phyloP scores from a whole-genome alignment of 768 basidiomycete genomes.

The Mycena vulgaris region DNA sequence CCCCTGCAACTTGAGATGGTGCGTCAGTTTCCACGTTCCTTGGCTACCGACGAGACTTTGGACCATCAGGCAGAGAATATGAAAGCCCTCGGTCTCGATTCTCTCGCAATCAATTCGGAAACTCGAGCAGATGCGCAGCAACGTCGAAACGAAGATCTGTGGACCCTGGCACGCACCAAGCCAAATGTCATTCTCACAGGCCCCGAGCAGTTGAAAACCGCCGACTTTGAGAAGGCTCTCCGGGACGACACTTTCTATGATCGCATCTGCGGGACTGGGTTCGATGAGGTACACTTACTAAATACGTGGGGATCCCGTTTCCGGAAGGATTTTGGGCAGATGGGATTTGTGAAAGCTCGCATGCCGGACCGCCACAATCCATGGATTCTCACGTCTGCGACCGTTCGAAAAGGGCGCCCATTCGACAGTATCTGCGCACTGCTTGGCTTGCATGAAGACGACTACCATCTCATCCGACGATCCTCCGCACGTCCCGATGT shows the following conservation, averaged over 20 bases:
- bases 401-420: slow-evolving; percentile 22
- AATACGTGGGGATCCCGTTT: slow-evolving; percentile 34
- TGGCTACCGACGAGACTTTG: too few relatives aligned
- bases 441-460: slow-evolving; percentile 18
- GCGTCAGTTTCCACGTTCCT: too few relatives aligned
- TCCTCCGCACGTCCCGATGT: slow-evolving; percentile 33
- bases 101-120: too few relatives aligned
- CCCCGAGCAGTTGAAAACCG: slow-evolving; percentile 32
- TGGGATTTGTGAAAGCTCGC: slow-evolving; percentile 30
- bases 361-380: background rate
- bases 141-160: slow-evolving; percentile 22
- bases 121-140: background rate
- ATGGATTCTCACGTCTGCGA: slow-evolving; percentile 34
- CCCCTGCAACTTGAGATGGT: slow-evolving; percentile 42
- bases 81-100: too few relatives aligned
- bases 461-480: slow-evolving; percentile 24
- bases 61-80: too few relatives aligned
- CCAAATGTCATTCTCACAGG: slow-evolving; percentile 27
- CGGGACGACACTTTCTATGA: slow-evolving; percentile 22
- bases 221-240: slow-evolving; percentile 29
- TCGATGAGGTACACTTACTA: slow-evolving; percentile 39
- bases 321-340: slow-evolving; percentile 33
- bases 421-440: slow-evolving; percentile 21
- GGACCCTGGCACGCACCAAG: slow-evolving; percentile 25
- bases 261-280: slow-evolving; percentile 28